Percentiles rank a stretch among this genome's conserved stretches.
phyloP scores from a whole-genome alignment of 345 rosid genomes.

The Hibiscus tridactylites region DNA sequence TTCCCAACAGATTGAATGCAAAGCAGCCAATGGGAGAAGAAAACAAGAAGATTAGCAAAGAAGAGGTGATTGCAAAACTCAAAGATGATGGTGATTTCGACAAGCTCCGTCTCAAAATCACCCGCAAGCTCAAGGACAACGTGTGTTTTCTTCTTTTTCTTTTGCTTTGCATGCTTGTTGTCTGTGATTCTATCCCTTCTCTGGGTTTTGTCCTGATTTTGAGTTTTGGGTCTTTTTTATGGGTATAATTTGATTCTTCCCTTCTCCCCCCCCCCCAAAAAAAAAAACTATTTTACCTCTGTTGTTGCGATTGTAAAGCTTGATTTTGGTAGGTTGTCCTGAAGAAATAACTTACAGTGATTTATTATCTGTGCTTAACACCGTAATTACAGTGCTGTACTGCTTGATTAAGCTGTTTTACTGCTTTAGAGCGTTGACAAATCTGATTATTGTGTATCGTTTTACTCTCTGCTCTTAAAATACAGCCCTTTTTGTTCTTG shows the following conservation, averaged over 20 bases:
- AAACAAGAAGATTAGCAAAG: conserved; percentile 35
- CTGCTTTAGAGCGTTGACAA: not conserved
- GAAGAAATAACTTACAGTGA: not conserved
- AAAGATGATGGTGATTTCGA: conserved; percentile 85
- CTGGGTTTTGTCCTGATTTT: not conserved
- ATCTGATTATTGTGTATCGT: not conserved
- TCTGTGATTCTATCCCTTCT: not conserved
- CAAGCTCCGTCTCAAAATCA: conserved; percentile 75
- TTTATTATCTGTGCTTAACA: not conserved
- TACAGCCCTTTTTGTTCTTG: not conserved
- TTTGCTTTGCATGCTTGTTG: not conserved
- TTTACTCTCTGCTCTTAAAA: not conserved
- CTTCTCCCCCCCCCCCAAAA: not conserved
- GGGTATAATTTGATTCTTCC: not conserved
- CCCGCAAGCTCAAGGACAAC: conserved; percentile 78
- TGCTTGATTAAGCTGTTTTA: not conserved
- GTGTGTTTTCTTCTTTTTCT: conserved; percentile 19
- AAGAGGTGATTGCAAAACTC: conserved; percentile 63
- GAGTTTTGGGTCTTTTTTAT: not conserved
- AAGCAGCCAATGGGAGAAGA: conserved; percentile 6
- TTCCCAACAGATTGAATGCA: not conserved
- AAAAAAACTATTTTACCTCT: not conserved
- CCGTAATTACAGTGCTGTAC: not conserved
- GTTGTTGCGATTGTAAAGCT: not conserved
- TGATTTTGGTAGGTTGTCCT: not conserved